Base-by-base conservation (phyloP, 306 rosid species). In the Notholithocarpus densiflorus region DNA sequence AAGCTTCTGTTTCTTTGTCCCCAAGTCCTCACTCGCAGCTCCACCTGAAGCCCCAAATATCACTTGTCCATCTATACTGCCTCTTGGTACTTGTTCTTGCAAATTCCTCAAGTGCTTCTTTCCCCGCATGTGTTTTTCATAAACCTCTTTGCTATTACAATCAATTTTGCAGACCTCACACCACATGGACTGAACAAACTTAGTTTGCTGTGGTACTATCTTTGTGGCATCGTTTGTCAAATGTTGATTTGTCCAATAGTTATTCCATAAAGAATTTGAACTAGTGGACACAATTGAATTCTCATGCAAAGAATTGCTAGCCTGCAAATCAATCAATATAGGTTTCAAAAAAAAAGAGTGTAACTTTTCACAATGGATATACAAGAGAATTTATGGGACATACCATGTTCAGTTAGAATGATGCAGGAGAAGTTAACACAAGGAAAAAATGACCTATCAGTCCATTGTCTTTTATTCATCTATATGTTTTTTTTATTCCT, bases 61-160 rank as follows among this genome's bases (percentile, higher is more conserved):
- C 66, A 48, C 79, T 78, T 73, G 82, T 75, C 86, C 90, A 40
- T 60, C 73, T 52, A 76, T 12, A n/a, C 77, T 51, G 66, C 21
- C 40, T 61, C 56, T 60, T 23, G 78, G 40, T 75, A 32, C 45
- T 68, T 57, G 82, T 68, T 61, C 20, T 77, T 80, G 81, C 85
- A 80, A 78, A 83, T 85, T 88, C 72, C 20, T 88, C 69, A 68
- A 66, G 80, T 87, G 90, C 72, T 88, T 85, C 92, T 81, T 83
- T 75, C 87, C 90, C 68, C 3, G n/a, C 74, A 88, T 48, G 77
- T 87, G 91, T 20, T 61, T 82, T 57, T 88, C 88, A 69, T 61
- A 90, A 74, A 77, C 87, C 56, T 81, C 88, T 76, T 73, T 78
- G 78, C 80, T 78, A 60, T 75, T 81, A 66, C 91, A 89, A 79